Conservation (phyloP, 768 basidiomycete species). For the Suillus ampliporus region DNA sequence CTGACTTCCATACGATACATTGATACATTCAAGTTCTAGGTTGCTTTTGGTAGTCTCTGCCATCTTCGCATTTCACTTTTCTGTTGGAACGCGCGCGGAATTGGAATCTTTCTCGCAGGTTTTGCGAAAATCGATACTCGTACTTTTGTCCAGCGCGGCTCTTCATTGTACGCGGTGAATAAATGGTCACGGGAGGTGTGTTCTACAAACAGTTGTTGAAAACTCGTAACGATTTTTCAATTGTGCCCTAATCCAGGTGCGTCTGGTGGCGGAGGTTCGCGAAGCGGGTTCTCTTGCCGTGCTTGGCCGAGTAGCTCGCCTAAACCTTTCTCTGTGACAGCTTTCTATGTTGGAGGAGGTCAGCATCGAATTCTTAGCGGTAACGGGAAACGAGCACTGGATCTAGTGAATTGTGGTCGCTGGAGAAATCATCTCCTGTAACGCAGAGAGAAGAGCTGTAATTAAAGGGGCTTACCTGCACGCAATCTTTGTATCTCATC, state of each 20-base stretch:
- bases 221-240: too few relatives aligned
- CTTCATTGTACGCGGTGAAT: too few relatives aligned
- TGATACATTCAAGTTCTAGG: too few relatives aligned
- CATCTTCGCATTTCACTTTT: too few relatives aligned
- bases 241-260: background rate
- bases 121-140: too few relatives aligned
- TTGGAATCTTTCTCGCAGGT: too few relatives aligned
- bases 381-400: background rate
- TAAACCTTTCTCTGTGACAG: constrained; percentile 78
- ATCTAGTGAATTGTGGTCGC: background rate
- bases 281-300: constrained; percentile 76
- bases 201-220: too few relatives aligned
- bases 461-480: constrained; percentile 63
- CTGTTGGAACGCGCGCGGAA: too few relatives aligned
- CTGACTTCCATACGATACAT: too few relatives aligned
- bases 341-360: constrained; percentile 55
- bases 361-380: constrained; percentile 1
- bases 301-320: constrained; percentile 81
- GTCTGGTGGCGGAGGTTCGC: constrained; percentile 55
- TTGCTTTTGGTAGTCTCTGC: too few relatives aligned
- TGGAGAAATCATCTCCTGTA: background rate
- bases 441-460: background rate
- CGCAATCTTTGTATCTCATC: constrained; percentile 78
- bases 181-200: too few relatives aligned
- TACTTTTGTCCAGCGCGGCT: too few relatives aligned